Percentiles rank a stretch among this genome's conserved stretches.
Evolutionary conservation across 768 basidiomycete species (phyloP).

Genomic region (Megacollybia marginata): DNA sequence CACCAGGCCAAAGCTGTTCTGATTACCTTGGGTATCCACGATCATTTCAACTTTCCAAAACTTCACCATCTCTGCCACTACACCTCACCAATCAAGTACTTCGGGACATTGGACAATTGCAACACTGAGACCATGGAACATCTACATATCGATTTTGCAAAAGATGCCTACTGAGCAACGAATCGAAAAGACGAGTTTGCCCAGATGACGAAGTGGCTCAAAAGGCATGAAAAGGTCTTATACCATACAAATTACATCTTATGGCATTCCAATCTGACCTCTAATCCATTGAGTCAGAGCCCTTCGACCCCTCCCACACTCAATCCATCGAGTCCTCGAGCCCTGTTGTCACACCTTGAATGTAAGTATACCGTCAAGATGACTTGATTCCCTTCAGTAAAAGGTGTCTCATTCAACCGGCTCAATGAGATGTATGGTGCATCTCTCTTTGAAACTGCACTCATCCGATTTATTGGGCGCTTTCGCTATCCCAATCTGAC

Average conservation of each 20-base stretch:
- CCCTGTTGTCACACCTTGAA: constrained; percentile 2
- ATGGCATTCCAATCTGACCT: constrained; percentile 9
- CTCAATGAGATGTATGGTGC: constrained; percentile 17
- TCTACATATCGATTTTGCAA: constrained; percentile 33
- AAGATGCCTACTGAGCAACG: constrained; percentile 26
- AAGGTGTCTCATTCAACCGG: constrained; percentile 11
- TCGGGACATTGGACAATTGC: constrained; percentile 31
- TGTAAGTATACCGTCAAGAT: constrained; percentile 7
- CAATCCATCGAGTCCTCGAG: neutral
- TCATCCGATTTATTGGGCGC: constrained; percentile 16
- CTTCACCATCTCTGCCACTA: constrained; percentile 31
- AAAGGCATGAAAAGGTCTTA: constrained; percentile 23
- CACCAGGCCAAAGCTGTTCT: constrained; percentile 30
- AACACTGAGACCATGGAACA: constrained; percentile 32
- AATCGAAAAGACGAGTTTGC: constrained; percentile 27
- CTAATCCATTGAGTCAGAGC: neutral
- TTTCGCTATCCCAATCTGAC: constrained; percentile 10
- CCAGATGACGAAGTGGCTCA: constrained; percentile 33
- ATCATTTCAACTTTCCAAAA: constrained; percentile 36
- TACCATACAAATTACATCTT: constrained; percentile 14
- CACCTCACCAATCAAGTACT: constrained; percentile 15
- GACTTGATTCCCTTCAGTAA: constrained; percentile 16
- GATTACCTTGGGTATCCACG: constrained; percentile 22
- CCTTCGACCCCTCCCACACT: too few species aligned
- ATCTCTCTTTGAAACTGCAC: constrained; percentile 12